Percentiles rank a stretch among this genome's conserved stretches.
These are phyloP conservation scores for Heliamphora pulchella DNA, from an alignment of 179 eudicot species.

Conservation along the genomic window DNA sequence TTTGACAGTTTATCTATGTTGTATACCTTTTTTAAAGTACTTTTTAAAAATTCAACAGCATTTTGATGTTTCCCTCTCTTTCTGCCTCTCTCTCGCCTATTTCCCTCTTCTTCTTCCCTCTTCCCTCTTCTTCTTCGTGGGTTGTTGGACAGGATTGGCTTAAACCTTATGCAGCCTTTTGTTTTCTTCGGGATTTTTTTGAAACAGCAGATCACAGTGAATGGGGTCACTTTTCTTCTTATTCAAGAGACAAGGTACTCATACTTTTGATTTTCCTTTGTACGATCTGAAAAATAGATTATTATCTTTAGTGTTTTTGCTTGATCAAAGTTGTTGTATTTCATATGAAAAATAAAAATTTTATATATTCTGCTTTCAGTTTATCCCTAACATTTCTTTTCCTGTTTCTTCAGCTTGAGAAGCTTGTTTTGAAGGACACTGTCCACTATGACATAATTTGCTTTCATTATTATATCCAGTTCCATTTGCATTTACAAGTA, in stretches of 20 bases:
- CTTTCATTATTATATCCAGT: slow-evolving; percentile 88
- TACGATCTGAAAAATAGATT: background rate
- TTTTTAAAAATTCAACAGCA: background rate
- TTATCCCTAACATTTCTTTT: slow-evolving; percentile 9
- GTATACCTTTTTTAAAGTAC: no score
- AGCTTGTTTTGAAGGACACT: slow-evolving; percentile 64
- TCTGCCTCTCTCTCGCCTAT: background rate
- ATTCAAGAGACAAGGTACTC: slow-evolving; percentile 74
- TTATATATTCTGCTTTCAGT: background rate
- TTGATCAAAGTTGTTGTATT: background rate
- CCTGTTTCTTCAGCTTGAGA: slow-evolving; percentile 64
- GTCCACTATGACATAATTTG: slow-evolving; percentile 61
- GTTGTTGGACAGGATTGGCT: slow-evolving; percentile 64
- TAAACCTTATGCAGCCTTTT: slow-evolving; percentile 93
- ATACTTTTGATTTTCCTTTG: slow-evolving; percentile 8
- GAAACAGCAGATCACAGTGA: slow-evolving; percentile 94
- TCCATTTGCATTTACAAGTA: slow-evolving; percentile 83
- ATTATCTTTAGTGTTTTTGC: background rate
- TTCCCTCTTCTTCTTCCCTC: background rate
- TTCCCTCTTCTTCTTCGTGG: background rate
- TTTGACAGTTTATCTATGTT: background rate
- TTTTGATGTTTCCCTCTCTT: background rate
- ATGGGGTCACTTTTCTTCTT: slow-evolving; percentile 83
- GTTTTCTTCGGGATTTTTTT: slow-evolving; percentile 93
- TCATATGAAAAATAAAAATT: background rate